Conservation (phyloP, 306 rosid genomes). For the Lathyrus sativus region DNA sequence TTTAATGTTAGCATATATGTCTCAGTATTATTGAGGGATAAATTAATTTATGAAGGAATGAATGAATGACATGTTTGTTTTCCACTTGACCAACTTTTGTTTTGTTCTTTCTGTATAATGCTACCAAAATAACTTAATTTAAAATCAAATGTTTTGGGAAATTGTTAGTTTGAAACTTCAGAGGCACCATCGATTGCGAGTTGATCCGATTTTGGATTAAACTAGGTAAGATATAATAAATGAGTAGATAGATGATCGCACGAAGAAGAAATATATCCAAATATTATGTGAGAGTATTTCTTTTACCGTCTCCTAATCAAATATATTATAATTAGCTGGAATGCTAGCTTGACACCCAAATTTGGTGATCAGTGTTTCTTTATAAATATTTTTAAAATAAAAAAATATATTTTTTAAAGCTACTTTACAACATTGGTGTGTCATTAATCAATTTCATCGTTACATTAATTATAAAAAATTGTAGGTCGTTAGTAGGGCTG, state of each 20-base stretch:
- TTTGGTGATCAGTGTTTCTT: no score
- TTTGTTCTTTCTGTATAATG: background rate
- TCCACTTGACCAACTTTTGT: constrained; percentile 9
- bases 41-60: background rate
- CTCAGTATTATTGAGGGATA: constrained; percentile 11
- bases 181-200: background rate
- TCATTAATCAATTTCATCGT: no score
- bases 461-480: no score
- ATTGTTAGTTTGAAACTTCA: constrained; percentile 1
- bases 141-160: background rate
- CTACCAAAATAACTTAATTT: background rate
- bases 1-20: background rate
- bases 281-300: no score
- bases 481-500: no score
- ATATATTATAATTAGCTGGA: no score
- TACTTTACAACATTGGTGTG: no score
- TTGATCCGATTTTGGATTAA: background rate
- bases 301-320: no score
- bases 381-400: no score
- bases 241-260: no score
- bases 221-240: background rate
- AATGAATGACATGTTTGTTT: constrained; percentile 19
- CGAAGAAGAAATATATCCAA: background rate
- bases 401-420: no score
- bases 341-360: no score